Evolutionary conservation across 805 yeast genomes (phyloP), one percentile per base, ranked within the genome.

Genomic region (Pichia ethanolica): DNA sequence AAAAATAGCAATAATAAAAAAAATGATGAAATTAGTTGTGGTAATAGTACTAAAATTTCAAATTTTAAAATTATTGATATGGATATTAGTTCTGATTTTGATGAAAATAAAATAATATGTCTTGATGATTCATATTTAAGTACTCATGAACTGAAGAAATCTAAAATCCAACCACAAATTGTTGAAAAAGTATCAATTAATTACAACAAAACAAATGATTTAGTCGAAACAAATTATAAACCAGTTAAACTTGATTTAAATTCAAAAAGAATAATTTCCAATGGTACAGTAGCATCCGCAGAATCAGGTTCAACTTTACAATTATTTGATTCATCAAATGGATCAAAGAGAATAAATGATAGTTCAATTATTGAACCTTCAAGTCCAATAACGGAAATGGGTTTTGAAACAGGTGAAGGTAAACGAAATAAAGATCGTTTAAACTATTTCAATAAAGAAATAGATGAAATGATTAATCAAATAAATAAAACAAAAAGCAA

Each of bases 111-210:
- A 49, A 64, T 81, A 3, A 53, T 81, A 25, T 76, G 81, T 48
- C 70, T 81, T 42, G 86, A 81, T 59, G 73, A 75, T 0, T 66
- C 74, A 4, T 79, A 71, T 63, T 65, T 81, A 46, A 85, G 86
- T 2, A 63, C 79, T n/a, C 87, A 81, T 56, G 27, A 11, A 13
- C 9, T 37, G 1, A 12, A 26, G 27, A 30, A 33, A 5, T 20
- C 20, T 10, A 26, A 34, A 39, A 28, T 9, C 7, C 9, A 28
- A 13, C 35, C n/a, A 25, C 25, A 13, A 25, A 27, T 5, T 12
- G 10, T 41, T 8, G 13, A 39, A 34, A 39, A 14, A 14, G 9
- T 45, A 8, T 37, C 35, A 5, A 11, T 3, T 35, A 26, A 35
- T 35, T 34, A 5, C 6, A 34, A 34, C 13, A 34, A 34, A 11